phyloP scores from a whole-genome alignment of 1,139 yeast genomes.

The Meyerozyma smithsonii region DNA sequence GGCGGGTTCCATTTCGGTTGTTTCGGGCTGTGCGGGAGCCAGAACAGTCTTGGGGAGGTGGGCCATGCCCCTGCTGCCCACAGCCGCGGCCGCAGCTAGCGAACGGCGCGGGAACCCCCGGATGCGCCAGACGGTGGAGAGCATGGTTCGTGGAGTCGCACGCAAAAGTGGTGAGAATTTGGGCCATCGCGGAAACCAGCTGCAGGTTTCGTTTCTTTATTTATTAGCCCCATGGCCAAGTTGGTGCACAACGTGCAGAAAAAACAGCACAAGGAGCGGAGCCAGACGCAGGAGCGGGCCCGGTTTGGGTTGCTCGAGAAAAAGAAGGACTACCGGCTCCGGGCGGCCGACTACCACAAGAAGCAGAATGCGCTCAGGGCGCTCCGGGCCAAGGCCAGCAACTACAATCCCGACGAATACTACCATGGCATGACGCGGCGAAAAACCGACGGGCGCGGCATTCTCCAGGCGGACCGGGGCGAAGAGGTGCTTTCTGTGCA shows the following conservation, averaged over 20 bases:
- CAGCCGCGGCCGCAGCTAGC: neutral
- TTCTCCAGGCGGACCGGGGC: constrained; percentile 63
- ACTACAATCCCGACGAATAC: constrained; percentile 92
- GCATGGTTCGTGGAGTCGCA: neutral
- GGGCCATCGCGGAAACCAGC: neutral
- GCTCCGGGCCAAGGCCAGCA: constrained; percentile 64
- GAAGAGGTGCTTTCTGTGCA: constrained; percentile 60
- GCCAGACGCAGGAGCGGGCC: constrained; percentile 73
- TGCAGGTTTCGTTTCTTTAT: neutral
- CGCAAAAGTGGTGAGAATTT: neutral
- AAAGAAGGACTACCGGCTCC: constrained; percentile 86
- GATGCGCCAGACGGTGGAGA: neutral
- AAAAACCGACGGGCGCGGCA: constrained; percentile 64
- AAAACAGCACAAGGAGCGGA: constrained; percentile 91
- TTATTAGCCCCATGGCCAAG: constrained; percentile 57
- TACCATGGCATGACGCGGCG: constrained; percentile 84
- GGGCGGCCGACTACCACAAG: constrained; percentile 85
- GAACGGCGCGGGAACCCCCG: neutral
- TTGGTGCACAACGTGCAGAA: constrained; percentile 87
- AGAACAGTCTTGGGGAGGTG: neutral
- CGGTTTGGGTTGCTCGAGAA: constrained; percentile 84
- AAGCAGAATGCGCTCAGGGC: constrained; percentile 82
- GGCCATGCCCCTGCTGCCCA: neutral
- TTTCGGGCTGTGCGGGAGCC: neutral
- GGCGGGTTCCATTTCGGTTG: neutral